Conservation (phyloP, 345 rosid genomes). For the Eucalyptus rudis region DNA sequence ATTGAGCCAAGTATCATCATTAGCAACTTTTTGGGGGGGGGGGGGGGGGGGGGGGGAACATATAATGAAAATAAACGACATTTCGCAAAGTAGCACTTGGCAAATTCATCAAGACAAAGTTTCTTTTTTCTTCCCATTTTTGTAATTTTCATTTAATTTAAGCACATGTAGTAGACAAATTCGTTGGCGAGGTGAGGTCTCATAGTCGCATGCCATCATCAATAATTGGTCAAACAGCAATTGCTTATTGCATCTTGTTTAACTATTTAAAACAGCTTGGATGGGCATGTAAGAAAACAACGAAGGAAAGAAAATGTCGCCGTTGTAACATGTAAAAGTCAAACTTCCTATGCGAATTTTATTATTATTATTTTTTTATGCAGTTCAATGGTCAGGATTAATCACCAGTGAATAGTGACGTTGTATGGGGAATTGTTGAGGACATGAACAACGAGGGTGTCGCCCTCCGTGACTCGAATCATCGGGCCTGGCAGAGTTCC, state of each 20-base stretch:
- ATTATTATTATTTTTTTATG: neutral
- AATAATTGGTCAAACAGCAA: neutral
- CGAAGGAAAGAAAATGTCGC: neutral
- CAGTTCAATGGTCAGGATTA: neutral
- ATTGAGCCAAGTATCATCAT: neutral
- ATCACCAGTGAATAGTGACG: slow-evolving; percentile 81
- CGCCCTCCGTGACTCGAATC: slow-evolving; percentile 51
- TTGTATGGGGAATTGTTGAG: slow-evolving; percentile 73
- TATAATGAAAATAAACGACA: neutral
- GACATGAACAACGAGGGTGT: slow-evolving; percentile 63
- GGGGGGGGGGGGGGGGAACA: accelerated
- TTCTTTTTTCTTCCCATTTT: neutral
- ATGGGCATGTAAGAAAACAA: neutral
- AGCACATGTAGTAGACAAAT: neutral
- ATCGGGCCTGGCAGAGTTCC: slow-evolving; percentile 77
- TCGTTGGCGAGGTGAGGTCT: neutral
- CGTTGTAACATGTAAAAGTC: neutral
- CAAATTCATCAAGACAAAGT: neutral
- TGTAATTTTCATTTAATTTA: neutral
- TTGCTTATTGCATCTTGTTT: neutral
- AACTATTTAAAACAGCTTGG: neutral
- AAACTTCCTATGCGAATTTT: neutral
- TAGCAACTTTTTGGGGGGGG: neutral
- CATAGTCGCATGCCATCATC: neutral
- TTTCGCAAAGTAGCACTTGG: neutral